These are phyloP conservation scores for Crucibulum laeve DNA, from an alignment of 768 basidiomycete species.

Conservation along the genomic window DNA sequence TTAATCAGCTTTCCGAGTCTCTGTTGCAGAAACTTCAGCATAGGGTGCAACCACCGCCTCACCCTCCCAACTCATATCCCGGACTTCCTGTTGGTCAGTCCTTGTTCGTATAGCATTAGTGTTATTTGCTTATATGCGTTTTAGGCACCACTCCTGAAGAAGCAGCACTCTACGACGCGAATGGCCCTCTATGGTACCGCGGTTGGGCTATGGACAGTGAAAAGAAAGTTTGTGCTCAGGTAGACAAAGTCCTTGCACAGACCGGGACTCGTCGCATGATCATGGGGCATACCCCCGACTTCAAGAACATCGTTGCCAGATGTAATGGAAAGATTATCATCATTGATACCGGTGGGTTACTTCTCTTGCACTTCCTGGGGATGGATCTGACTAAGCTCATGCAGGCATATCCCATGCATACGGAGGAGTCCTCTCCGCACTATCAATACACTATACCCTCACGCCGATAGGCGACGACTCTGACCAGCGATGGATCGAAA, in stretches of 20 bases:
- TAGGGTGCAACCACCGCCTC: constrained; percentile 66
- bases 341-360: constrained; percentile 78
- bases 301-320: constrained; percentile 77
- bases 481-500: constrained; percentile 49
- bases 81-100: constrained; percentile 55
- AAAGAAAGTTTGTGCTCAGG: constrained; percentile 61
- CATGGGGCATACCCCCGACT: constrained; percentile 96
- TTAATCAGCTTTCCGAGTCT: constrained; percentile 71
- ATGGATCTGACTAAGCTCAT: neutral
- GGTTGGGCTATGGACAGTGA: constrained; percentile 84
- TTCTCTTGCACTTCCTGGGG: neutral
- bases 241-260: constrained; percentile 63
- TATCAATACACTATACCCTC: constrained; percentile 83
- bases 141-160: constrained; percentile 61
- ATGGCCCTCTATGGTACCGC: constrained; percentile 93
- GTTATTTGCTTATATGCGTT: constrained; percentile 16
- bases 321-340: constrained; percentile 93
- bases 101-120: neutral
- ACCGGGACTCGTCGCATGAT: constrained; percentile 86
- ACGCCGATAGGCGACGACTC: constrained; percentile 46
- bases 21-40: constrained; percentile 70
- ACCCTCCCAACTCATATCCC: constrained; percentile 75
- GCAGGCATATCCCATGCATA: constrained; percentile 93
- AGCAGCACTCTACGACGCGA: constrained; percentile 60
- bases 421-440: constrained; percentile 85